Base-by-base conservation (phyloP, 106 monocot species). In the Dioscorea alata region DNA sequence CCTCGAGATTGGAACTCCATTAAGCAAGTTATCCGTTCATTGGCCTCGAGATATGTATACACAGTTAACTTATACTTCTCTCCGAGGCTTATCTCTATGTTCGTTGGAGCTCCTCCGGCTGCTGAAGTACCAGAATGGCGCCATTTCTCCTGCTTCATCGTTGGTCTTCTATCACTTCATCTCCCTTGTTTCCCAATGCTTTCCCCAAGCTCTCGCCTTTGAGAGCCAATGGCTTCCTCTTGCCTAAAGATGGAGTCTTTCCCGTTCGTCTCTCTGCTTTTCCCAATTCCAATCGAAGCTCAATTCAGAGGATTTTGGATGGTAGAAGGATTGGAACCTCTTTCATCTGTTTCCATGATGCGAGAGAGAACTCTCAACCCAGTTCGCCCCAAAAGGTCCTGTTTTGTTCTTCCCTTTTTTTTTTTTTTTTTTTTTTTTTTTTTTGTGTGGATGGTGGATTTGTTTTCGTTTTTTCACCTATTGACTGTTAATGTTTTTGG, bases 261-360 rank as follows among this genome's bases (percentile, higher is more conserved):
- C 15, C 59, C 49, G 13, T 62, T 54, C 33, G 32, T 23, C 6
- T 52, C 58, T 54, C 66, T 56, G 16, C 57, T 21, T 14, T 48
- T 19, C 34, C n/a, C 48, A 34, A 23, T 13, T 56, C 54, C 21
- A 65, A 19, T 9, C 42, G 42, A 42, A 42, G 42, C 42, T 42
- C 42, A 42, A 3, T 20, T 3, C 22, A 13, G 50, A 20, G 8
- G 61, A 50, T 15, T 49, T 32, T 33, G 53, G 56, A 28, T 34
- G 13, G 60, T 18, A 66, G 73, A 33, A 12, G 53, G 31, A 42
- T 34, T 6, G 9, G 42, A 42, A 10, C 42, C 60, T n/a, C 61
- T 13, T 60, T 73, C 67, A 62, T 67, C 25, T 78, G 78, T 53
- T 68, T 18, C 60, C 64, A 64, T 58, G 48, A 58, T 65, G 57